Conservation (phyloP, 176 grass and related monocot genomes). For the Guadua angustifolia region DNA sequence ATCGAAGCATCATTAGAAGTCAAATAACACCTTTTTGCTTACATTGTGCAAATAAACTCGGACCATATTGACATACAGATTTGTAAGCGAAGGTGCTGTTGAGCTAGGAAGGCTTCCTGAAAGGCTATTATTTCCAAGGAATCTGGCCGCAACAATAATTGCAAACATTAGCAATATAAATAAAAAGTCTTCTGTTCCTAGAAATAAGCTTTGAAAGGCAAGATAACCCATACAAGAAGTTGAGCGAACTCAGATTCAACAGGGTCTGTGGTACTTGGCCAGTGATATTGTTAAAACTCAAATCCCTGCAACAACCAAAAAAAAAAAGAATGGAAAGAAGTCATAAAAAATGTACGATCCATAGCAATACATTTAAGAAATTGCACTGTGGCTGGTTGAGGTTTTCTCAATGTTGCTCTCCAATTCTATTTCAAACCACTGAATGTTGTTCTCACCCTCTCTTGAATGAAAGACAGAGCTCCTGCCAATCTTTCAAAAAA, state of each 20-base stretch:
- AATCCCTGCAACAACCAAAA: slow-evolving; percentile 57
- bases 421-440: no score
- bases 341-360: slow-evolving; percentile 31
- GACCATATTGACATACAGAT: slow-evolving; percentile 53
- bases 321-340: neutral
- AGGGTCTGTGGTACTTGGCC: slow-evolving; percentile 17
- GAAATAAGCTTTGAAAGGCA: slow-evolving; percentile 15
- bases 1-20: slow-evolving; percentile 6
- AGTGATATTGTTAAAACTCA: slow-evolving; percentile 86
- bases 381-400: no score
- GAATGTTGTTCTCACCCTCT: no score
- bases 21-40: neutral
- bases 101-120: slow-evolving; percentile 69
- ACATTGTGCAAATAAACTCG: slow-evolving; percentile 26
- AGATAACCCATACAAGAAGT: slow-evolving; percentile 52
- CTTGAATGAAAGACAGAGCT: no score
- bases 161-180: slow-evolving; percentile 21
- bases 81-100: slow-evolving; percentile 48
- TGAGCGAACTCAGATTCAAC: slow-evolving; percentile 56
- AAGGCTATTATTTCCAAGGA: slow-evolving; percentile 91
- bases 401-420: no score
- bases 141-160: slow-evolving; percentile 42
- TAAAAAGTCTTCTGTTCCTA: neutral
- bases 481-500: no score
- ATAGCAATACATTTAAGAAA: slow-evolving; percentile 1